Base-by-base conservation (phyloP, 2,329 filamentous ascomycete genomes). In the Cladosporium velox region DNA sequence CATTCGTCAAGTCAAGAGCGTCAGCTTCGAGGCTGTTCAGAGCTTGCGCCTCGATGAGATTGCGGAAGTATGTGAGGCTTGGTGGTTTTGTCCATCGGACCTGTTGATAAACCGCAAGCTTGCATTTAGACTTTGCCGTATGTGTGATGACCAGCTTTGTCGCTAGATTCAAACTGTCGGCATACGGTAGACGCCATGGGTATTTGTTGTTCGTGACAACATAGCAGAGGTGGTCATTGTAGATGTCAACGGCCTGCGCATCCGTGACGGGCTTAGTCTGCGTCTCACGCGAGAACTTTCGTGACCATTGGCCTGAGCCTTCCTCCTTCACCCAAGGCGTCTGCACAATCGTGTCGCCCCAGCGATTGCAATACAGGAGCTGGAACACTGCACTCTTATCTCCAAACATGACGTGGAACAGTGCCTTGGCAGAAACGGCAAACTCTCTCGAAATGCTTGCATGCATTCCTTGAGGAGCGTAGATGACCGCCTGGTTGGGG, bases 361-460 rank as follows among this genome's bases (percentile, higher is more conserved):
- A 86, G 61, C 91, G 86, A 76, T 96, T 92, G 75, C 92, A 90
- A 76, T 97, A 94, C 34, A 98, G 83, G 73, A 94, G 88, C 72
- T 95, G 92, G 79, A 97, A 99, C 47, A 98, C 89, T 38, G 93
- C 92, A 76, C 92, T 96, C 80, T 94, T 96, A 78, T 99, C 95
- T 44, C 95, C 95, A 78, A 98, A 99, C 61, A 99, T 85, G 18
- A 98, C 91, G 75, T 98, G 94, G 77, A 98, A 99, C 66, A 97
- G 88, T 0, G 92, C 92, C 78, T 99, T 98, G 57, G 95, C 90
- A 69, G 92, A 96, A 67, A 98, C 89, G 70, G 96, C 91, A 76
- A 96, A 97, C 70, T 92, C 86, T 68, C 91, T 88, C 76, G 96
- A 91, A 0, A 91, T 87, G 8, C 90, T 89, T 70, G 90, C 85